phyloP scores from a whole-genome alignment of 352 stramenopile genomes.

The Phytophthora palmivora region DNA sequence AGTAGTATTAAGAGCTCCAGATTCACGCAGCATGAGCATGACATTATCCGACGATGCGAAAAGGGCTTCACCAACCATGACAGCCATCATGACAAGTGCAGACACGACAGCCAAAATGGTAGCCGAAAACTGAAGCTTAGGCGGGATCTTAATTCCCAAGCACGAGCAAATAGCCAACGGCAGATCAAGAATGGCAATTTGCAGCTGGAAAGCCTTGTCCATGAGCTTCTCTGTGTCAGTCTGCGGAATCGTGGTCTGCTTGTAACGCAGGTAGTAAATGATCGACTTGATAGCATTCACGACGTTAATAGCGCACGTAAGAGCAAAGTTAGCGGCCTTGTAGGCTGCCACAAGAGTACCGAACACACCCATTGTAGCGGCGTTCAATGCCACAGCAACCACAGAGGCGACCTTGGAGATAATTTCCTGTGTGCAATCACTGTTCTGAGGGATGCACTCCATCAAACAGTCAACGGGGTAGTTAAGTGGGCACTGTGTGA shows the following conservation, averaged over 20 bases:
- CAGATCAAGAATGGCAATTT: constrained; percentile 35
- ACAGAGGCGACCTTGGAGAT: constrained; percentile 44
- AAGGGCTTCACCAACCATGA: constrained; percentile 33
- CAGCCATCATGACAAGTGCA: constrained; percentile 37
- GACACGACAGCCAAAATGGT: constrained; percentile 25
- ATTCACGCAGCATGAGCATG: constrained; percentile 39
- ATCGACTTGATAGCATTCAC: constrained; percentile 35
- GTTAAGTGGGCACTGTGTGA: constrained; percentile 52
- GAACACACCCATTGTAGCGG: constrained; percentile 45
- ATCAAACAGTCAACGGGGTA: constrained; percentile 46
- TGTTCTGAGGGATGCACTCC: constrained; percentile 50
- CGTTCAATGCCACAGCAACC: constrained; percentile 42
- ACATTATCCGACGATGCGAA: constrained; percentile 29
- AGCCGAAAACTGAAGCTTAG: constrained; percentile 28
- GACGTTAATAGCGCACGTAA: constrained; percentile 31
- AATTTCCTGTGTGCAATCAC: constrained; percentile 46
- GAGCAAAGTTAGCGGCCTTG: constrained; percentile 12
- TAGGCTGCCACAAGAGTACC: constrained; percentile 18
- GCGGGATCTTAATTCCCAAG: constrained; percentile 19
- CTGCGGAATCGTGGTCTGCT: constrained; percentile 14
- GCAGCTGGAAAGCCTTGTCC: constrained; percentile 33
- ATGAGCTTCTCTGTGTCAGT: constrained; percentile 32
- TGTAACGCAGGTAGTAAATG: constrained; percentile 39
- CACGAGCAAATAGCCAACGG: constrained; percentile 28
- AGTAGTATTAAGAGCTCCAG: constrained; percentile 24